Evolutionary conservation across 2,329 filamentous ascomycete genomes (phyloP), one percentile per base, ranked within the genome.

Genomic region (Hortaea werneckii): DNA sequence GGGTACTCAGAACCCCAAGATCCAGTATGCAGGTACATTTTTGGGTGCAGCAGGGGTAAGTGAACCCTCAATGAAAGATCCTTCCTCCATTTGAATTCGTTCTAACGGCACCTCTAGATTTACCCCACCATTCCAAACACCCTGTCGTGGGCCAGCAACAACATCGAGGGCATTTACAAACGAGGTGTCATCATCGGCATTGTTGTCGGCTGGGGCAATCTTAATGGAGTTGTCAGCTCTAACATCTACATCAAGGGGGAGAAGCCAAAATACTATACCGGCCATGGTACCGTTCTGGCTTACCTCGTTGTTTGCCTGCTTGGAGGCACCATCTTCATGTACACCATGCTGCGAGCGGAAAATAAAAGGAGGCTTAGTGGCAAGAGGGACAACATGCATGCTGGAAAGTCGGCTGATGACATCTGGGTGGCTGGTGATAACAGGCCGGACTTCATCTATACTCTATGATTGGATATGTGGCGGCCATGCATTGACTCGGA

Each of bases 161-260:
- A 95, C 51, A 77, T 82, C 32, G 89, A 95, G 66, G 85, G 89
- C 10, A 85, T 90, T 2, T 94, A 94, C 67, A 95, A 95, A 71
- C 79, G 89, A 30, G 89, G 88, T 35, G 83, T 95, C 12, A 86
- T 87, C 0, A 68, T 95, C 0, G 89, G 89, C 0, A 81, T 95
- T 52, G 84, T 95, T 43, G 94, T 95, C 49, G 88, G 67, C 26
- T 94, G 87, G 86, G 89, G 89, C 29, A 95, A 95, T 60, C 70
- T 95, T 38, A 94, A 94, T 61, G 89, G 89, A 83, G 5, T 73
- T 11, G 83, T 94, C 12, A 80, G 75, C 56, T 82, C 77, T 53
- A 94, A 95, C 61, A 87, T 95, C 55, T 95, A 87, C 54, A 70
- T 41, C 6, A 44, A 42, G 7, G 34, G 46, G 29, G 52, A 54